phyloP scores from a whole-genome alignment of 768 basidiomycete species.

The Kwoniella europaea region DNA sequence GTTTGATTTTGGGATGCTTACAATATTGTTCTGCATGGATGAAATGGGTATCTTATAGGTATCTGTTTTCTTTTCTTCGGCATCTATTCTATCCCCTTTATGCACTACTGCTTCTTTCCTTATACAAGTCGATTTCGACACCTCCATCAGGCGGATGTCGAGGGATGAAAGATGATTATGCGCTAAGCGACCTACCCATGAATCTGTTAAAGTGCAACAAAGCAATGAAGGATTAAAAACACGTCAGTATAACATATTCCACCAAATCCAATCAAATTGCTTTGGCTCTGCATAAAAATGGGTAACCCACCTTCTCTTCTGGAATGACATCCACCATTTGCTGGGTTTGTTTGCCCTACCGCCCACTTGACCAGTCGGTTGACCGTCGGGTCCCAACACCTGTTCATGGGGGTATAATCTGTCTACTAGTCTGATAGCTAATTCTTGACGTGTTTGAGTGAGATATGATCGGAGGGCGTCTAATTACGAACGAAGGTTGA shows the following conservation, averaged over 20 bases:
- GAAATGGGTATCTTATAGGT: too few relatives aligned
- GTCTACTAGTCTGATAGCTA: conserved; percentile 82
- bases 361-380: conserved; percentile 58
- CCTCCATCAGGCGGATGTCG: not conserved
- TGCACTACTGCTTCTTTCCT: not conserved
- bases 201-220: conserved; percentile 32
- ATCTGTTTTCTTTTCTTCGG: not conserved
- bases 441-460: conserved; percentile 88
- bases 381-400: conserved; percentile 68
- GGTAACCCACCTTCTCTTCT: conserved; percentile 70
- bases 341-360: conserved; percentile 74
- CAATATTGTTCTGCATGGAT: too few relatives aligned
- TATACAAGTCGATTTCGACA: not conserved
- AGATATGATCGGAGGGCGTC: conserved; percentile 91
- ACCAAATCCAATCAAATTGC: too few relatives aligned
- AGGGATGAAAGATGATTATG: conserved; percentile 14
- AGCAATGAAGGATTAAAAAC: not conserved
- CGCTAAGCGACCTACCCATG: conserved; percentile 46
- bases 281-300: too few relatives aligned
- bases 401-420: conserved; percentile 71
- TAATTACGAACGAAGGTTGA: conserved; percentile 47
- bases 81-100: not conserved
- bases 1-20: too few relatives aligned
- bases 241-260: too few relatives aligned
- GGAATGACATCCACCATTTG: conserved; percentile 99